Conservation (phyloP, 164 flowering plant species). For the Macadamia integrifolia region DNA sequence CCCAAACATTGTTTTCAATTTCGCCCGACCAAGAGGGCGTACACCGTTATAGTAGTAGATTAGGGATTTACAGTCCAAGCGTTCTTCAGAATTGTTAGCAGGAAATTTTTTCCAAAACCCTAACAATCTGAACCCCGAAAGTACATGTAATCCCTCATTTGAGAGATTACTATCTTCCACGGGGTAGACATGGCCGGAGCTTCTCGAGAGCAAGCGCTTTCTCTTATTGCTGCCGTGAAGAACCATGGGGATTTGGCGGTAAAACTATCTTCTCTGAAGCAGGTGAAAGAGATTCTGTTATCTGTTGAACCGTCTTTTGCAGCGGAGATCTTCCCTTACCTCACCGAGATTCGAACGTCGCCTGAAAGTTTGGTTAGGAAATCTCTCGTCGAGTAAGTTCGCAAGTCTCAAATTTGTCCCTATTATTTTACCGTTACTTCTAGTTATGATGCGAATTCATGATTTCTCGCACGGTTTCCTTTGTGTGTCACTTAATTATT, state of each 20-base stretch:
- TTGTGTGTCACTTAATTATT: too few relatives aligned
- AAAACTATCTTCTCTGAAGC: constrained; percentile 76
- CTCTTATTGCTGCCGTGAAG: constrained; percentile 74
- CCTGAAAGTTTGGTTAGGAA: constrained; percentile 56
- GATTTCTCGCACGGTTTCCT: too few relatives aligned
- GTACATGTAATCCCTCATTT: background rate
- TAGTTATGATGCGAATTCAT: too few relatives aligned
- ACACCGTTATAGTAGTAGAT: background rate
- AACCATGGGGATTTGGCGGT: constrained; percentile 84
- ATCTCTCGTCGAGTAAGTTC: constrained; percentile 66
- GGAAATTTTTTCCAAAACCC: constrained; percentile 8
- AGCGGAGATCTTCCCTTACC: constrained; percentile 60
- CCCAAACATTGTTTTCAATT: too few relatives aligned
- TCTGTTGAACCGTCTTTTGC: constrained; percentile 48
- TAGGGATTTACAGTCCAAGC: background rate
- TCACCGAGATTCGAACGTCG: constrained; percentile 65
- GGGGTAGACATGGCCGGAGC: constrained; percentile 32
- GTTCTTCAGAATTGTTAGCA: background rate
- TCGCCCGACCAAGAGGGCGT: too few relatives aligned
- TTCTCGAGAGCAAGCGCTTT: constrained; percentile 59
- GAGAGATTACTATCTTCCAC: background rate
- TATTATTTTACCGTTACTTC: too few relatives aligned
- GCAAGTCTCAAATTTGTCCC: background rate
- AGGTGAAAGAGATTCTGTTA: constrained; percentile 55
- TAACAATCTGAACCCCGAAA: constrained; percentile 5